Conservation (phyloP, 257 asterid species). For the Ilex aquifolium region DNA sequence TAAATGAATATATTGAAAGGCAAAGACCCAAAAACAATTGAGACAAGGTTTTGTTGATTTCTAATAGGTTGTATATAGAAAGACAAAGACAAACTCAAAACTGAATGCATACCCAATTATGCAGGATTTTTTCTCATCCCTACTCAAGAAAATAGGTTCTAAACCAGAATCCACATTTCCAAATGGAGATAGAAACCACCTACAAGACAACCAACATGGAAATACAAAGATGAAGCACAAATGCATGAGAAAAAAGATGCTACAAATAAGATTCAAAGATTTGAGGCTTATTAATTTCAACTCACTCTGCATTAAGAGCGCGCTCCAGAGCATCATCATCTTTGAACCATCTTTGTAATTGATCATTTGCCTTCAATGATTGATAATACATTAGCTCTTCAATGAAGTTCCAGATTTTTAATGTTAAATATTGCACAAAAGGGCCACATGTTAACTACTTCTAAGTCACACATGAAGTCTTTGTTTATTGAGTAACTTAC, state of each 20-base stretch:
- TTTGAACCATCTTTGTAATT: constrained; percentile 59
- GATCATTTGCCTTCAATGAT: constrained; percentile 58
- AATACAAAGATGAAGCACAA: constrained; percentile 4
- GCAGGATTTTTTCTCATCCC: constrained; percentile 60
- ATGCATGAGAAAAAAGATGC: neutral
- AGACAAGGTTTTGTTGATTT: too few species aligned
- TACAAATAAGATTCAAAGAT: neutral
- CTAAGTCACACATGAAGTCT: neutral
- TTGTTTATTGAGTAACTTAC: constrained; percentile 35
- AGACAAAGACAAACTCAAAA: neutral
- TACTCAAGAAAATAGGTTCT: constrained; percentile 62
- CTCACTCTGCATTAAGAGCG: constrained; percentile 86
- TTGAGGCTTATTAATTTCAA: neutral
- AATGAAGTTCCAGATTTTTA: neutral
- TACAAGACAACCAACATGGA: constrained; percentile 14
- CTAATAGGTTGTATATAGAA: too few species aligned
- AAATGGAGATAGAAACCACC: constrained; percentile 69
- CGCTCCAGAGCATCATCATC: constrained; percentile 92
- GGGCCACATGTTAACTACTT: constrained; percentile 2
- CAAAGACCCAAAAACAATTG: too few species aligned
- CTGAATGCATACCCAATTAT: constrained; percentile 55
- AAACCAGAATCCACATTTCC: constrained; percentile 50
- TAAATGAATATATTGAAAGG: too few species aligned
- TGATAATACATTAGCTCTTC: constrained; percentile 12
- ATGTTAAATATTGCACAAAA: neutral